phyloP scores from a whole-genome alignment of 2,329 filamentous ascomycete genomes.

The Alternaria alternata region DNA sequence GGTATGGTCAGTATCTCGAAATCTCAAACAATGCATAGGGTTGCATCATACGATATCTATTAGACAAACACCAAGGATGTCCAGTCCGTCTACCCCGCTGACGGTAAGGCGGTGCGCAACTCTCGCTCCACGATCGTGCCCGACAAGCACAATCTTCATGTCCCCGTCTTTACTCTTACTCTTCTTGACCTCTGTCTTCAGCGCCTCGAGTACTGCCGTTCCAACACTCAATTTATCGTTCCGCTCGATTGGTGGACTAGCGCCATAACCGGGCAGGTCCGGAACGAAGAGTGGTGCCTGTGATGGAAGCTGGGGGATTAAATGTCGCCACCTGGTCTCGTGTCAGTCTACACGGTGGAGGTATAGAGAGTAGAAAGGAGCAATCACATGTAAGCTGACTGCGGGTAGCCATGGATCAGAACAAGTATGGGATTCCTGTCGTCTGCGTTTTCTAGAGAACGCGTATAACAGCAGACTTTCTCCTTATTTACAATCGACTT shows the following conservation, averaged over 20 bases:
- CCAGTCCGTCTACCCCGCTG: constrained; percentile 54
- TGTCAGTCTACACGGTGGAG: neutral
- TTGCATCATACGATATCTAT: constrained; percentile 40
- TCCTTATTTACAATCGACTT: constrained; percentile 39
- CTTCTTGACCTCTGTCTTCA: constrained; percentile 34
- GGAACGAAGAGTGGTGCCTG: constrained; percentile 40
- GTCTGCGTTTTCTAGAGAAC: constrained; percentile 30
- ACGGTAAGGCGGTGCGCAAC: constrained; percentile 64
- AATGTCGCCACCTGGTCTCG: constrained; percentile 38
- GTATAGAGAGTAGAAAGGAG: neutral
- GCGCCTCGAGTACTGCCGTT: constrained; percentile 31
- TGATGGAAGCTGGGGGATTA: constrained; percentile 41
- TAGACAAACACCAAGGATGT: constrained; percentile 42
- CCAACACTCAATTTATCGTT: constrained; percentile 45
- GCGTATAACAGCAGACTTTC: constrained; percentile 39
- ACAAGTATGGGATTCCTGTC: constrained; percentile 42
- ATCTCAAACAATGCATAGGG: neutral
- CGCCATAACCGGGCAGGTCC: constrained; percentile 46
- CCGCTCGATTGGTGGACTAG: constrained; percentile 31
- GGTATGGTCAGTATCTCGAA: neutral
- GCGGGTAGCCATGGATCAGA: constrained; percentile 45
- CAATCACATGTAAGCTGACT: constrained; percentile 40
- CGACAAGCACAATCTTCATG: constrained; percentile 54
- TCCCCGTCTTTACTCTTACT: constrained; percentile 3
- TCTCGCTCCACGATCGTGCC: constrained; percentile 66